Evolutionary conservation across 2,329 filamentous ascomycete species (phyloP).

Genomic region (Colletotrichum zoysiae): DNA sequence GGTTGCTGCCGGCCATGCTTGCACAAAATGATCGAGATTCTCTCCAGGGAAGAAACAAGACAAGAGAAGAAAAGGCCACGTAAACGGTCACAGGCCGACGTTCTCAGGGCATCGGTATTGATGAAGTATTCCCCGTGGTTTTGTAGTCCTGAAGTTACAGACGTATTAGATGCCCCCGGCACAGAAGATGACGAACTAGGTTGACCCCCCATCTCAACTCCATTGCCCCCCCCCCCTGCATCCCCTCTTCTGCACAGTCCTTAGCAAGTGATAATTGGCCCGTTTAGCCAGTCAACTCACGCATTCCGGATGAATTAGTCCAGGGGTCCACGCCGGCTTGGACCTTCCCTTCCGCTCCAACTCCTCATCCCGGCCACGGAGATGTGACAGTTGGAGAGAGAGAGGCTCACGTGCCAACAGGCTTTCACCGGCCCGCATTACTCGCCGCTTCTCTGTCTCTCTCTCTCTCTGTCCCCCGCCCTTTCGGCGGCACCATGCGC

Average conservation of each 20-base stretch:
- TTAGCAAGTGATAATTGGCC: slow-evolving; percentile 5
- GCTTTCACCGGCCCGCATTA: slow-evolving; percentile 25
- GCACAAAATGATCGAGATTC: neutral
- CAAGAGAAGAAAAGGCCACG: too few relatives aligned
- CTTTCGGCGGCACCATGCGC: neutral
- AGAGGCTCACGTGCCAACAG: slow-evolving; percentile 24
- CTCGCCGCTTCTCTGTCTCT: slow-evolving; percentile 7
- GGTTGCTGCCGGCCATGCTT: slow-evolving; percentile 9
- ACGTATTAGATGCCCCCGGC: neutral
- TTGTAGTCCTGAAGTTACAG: neutral
- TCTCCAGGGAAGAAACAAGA: neutral
- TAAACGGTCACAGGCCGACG: neutral
- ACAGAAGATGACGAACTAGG: neutral
- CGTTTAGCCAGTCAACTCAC: slow-evolving; percentile 1
- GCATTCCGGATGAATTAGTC: slow-evolving; percentile 4
- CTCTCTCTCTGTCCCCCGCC: too few relatives aligned
- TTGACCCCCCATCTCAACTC: neutral
- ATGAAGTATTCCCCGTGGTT: neutral
- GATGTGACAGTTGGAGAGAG: slow-evolving; percentile 22
- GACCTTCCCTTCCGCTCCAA: slow-evolving; percentile 30
- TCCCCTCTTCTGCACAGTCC: slow-evolving; percentile 22
- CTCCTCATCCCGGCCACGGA: slow-evolving; percentile 24
- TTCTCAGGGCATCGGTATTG: neutral
- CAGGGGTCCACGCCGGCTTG: slow-evolving; percentile 32
- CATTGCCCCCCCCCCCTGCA: slow-evolving; percentile 11